Conservation (phyloP, 305 asterid genomes). For the Fraxinus albicans region DNA sequence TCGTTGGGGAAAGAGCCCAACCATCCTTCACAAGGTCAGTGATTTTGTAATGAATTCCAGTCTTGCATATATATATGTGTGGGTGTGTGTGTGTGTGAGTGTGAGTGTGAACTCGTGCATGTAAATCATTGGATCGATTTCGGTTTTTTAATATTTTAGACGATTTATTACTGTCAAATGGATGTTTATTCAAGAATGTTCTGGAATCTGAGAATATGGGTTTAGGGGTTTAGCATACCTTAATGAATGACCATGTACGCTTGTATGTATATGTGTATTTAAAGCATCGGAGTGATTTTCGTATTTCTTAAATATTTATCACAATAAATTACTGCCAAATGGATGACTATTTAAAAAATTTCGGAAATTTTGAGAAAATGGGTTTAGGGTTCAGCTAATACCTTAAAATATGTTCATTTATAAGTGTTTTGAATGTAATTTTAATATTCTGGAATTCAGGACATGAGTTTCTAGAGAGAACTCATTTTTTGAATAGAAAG, state of each 20-base stretch:
- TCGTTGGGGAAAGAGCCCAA: no score
- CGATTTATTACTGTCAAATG: not conserved
- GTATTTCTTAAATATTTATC: not conserved
- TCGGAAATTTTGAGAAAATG: not conserved
- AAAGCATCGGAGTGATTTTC: not conserved
- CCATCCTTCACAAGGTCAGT: no score
- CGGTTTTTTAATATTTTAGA: not conserved
- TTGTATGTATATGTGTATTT: not conserved
- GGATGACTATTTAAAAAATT: slow-evolving; percentile 6
- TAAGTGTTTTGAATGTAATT: not conserved
- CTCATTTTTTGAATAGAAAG: not conserved
- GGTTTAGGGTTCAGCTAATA: slow-evolving; percentile 26
- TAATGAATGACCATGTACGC: not conserved
- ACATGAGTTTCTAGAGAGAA: not conserved
- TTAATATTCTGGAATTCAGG: not conserved
- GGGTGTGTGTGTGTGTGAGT: no score
- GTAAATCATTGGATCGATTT: not conserved
- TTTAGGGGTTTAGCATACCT: slow-evolving; percentile 20
- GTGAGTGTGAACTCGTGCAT: not conserved
- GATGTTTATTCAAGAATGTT: slow-evolving; percentile 4
- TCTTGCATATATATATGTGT: not conserved
- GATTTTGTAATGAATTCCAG: no score
- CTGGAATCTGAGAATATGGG: slow-evolving; percentile 12
- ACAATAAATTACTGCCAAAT: not conserved
- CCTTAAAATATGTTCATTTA: not conserved